Conservation (phyloP, 495 filamentous ascomycete species). For the Lophiotrema nucula region DNA sequence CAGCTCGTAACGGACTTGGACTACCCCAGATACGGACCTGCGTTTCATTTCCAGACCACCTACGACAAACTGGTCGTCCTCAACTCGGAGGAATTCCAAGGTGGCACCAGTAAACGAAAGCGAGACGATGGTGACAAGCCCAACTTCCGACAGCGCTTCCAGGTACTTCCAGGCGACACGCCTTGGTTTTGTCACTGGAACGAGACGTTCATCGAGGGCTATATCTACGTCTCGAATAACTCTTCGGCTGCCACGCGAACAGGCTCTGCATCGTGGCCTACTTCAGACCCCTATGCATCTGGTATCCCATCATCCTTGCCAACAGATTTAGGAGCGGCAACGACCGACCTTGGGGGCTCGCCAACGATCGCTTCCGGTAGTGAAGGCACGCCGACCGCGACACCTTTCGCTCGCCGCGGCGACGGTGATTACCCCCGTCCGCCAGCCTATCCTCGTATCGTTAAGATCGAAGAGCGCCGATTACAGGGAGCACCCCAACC, state of each 20-base stretch:
- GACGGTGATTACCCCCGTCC: constrained; percentile 11
- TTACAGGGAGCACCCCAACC: constrained; percentile 47
- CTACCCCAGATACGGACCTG: constrained; percentile 62
- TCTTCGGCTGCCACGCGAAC: constrained; percentile 21
- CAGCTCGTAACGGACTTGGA: constrained; percentile 66
- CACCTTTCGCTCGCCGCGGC: constrained; percentile 1
- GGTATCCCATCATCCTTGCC: too few species aligned
- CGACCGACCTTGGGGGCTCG: background rate
- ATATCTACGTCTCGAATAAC: constrained; percentile 64
- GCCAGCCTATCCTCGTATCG: constrained; percentile 61
- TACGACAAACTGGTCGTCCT: constrained; percentile 86
- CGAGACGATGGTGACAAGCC: constrained; percentile 7
- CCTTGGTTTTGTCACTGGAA: constrained; percentile 93
- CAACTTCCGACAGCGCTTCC: constrained; percentile 28
- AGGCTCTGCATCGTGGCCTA: constrained; percentile 7
- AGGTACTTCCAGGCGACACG: constrained; percentile 59
- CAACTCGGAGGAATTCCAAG: constrained; percentile 51
- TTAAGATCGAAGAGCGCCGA: constrained; percentile 82
- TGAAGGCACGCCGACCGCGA: constrained; percentile 11
- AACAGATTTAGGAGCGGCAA: too few species aligned
- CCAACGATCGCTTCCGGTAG: constrained; percentile 1
- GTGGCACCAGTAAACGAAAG: constrained; percentile 10
- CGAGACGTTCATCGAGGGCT: constrained; percentile 72
- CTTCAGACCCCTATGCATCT: too few species aligned
- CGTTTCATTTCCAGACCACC: constrained; percentile 65